These are phyloP conservation scores for Hondaea fermentalgiana DNA, from an alignment of 108 stramenopile species.

Conservation along the genomic window DNA sequence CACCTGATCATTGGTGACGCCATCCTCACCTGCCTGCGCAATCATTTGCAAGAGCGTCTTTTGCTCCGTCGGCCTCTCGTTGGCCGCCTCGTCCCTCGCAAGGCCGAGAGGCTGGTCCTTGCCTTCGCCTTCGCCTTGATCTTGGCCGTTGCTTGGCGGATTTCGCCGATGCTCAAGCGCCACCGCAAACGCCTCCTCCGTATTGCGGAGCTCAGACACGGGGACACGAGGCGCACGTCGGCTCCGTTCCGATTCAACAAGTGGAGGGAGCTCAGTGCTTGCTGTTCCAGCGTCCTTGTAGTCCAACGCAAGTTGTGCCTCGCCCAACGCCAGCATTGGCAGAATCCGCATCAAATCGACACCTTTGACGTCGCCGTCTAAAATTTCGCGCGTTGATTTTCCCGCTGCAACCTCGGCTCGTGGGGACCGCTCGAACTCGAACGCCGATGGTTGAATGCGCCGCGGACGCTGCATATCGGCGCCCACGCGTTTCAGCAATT, in stretches of 20 bases:
- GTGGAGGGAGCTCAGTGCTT: not conserved
- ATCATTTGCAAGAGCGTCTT: too few relatives aligned
- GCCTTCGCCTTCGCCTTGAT: too few relatives aligned
- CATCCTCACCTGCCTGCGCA: not conserved
- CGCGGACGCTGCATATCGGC: not conserved
- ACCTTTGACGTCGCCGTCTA: not conserved
- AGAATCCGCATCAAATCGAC: not conserved
- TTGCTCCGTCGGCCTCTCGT: too few relatives aligned
- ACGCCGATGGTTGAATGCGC: not conserved
- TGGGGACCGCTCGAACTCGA: not conserved
- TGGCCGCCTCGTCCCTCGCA: too few relatives aligned
- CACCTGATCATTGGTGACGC: not conserved
- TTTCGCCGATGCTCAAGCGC: not conserved
- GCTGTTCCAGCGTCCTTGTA: not conserved
- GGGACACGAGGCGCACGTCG: not conserved
- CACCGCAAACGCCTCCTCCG: not conserved
- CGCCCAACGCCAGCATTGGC: not conserved
- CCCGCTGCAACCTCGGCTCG: not conserved
- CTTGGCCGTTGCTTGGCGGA: too few relatives aligned
- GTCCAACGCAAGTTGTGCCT: not conserved
- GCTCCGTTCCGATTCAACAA: not conserved
- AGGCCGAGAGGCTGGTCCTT: too few relatives aligned
- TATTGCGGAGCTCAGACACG: not conserved
- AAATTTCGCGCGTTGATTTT: not conserved
- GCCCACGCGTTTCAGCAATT: not conserved